Evolutionary conservation across 352 stramenopile species (phyloP).

Genomic region (Aphanomyces invadans): DNA sequence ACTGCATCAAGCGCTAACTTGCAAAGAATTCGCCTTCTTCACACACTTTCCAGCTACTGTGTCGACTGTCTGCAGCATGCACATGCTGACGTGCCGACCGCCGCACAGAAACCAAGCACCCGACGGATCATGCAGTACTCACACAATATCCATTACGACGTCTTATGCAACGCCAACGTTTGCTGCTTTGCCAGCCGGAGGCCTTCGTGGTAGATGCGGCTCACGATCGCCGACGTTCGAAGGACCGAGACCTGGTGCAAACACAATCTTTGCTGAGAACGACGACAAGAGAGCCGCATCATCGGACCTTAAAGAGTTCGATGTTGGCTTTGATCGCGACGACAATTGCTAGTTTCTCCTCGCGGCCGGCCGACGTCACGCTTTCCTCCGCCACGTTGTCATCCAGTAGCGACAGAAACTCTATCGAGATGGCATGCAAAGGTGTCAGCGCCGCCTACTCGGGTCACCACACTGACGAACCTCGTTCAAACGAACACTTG

Average conservation of each 20-base stretch:
- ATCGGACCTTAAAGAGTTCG: conserved; percentile 17
- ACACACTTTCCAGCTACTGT: too few species aligned
- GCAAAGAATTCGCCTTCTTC: too few species aligned
- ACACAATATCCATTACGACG: too few species aligned
- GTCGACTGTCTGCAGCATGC: too few species aligned
- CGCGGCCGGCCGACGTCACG: not conserved
- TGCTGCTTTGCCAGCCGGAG: conserved; percentile 64
- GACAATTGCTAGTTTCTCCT: conserved; percentile 9
- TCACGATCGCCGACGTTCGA: conserved; percentile 49
- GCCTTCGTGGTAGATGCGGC: conserved; percentile 59
- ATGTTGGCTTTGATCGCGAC: conserved; percentile 12
- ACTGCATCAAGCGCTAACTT: too few species aligned
- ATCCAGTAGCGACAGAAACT: conserved; percentile 18
- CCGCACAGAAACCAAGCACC: too few species aligned
- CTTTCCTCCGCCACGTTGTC: not conserved
- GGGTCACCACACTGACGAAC: too few species aligned
- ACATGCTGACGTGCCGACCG: too few species aligned
- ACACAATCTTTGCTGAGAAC: not conserved
- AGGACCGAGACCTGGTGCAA: conserved; percentile 58
- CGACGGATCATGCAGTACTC: too few species aligned
- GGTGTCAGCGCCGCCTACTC: not conserved
- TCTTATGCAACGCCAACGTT: conserved; percentile 48
- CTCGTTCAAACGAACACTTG: conserved; percentile 37
- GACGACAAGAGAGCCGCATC: not conserved
- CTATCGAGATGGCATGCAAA: not conserved